Evolutionary conservation across 495 filamentous ascomycete genomes (phyloP).

Genomic region (Hypoxylon cercidicola): DNA sequence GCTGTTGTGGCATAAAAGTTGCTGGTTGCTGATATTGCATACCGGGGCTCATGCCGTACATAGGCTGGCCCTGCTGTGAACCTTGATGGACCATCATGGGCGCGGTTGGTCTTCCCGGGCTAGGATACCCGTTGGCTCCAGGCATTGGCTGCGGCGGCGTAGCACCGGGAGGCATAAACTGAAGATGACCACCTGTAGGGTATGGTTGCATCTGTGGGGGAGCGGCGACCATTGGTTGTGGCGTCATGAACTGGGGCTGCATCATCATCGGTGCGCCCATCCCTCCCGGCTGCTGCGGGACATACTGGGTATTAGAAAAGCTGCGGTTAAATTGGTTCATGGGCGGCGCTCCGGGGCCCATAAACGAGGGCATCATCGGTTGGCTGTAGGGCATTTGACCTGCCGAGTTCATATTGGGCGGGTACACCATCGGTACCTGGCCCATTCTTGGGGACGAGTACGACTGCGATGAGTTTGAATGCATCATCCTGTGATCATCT

Average conservation of each 20-base stretch:
- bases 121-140: constrained; percentile 81
- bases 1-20: constrained; percentile 67
- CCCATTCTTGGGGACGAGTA: constrained; percentile 81
- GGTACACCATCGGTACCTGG: constrained; percentile 74
- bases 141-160: constrained; percentile 70
- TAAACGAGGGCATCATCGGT: constrained; percentile 74
- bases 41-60: constrained; percentile 74
- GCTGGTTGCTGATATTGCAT: constrained; percentile 74
- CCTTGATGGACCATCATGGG: constrained; percentile 81
- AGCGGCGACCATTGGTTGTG: constrained; percentile 67
- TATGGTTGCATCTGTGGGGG: constrained; percentile 79
- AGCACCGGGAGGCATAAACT: constrained; percentile 70
- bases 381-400: constrained; percentile 78
- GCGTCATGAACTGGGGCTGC: constrained; percentile 70
- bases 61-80: constrained; percentile 77
- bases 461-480: constrained; percentile 79
- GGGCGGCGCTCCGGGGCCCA: constrained; percentile 71
- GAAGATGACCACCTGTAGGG: constrained; percentile 63
- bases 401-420: constrained; percentile 73
- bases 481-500: constrained; percentile 89
- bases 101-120: constrained; percentile 77
- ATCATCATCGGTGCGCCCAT: constrained; percentile 84
- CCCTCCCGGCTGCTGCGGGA: constrained; percentile 69
- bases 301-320: constrained; percentile 71
- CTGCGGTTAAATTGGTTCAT: constrained; percentile 63